These are phyloP conservation scores for Trichoderma koningiopsis DNA, from an alignment of 2,329 filamentous ascomycete species.

Conservation along the genomic window DNA sequence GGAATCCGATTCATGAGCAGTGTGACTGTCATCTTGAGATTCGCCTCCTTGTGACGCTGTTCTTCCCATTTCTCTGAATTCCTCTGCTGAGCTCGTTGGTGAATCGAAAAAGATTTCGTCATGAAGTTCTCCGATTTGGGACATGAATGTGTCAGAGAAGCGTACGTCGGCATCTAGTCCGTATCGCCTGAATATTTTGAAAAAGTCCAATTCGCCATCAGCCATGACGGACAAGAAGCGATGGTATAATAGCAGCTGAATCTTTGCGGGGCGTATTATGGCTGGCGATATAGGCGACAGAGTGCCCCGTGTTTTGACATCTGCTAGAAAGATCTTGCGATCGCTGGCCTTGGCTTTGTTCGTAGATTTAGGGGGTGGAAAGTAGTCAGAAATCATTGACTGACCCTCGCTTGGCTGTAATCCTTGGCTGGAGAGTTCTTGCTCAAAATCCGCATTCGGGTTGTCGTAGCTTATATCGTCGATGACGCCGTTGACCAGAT, in stretches of 20 bases:
- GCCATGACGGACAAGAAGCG: conserved; percentile 78
- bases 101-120: conserved; percentile 63
- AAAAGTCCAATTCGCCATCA: conserved; percentile 68
- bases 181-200: conserved; percentile 71
- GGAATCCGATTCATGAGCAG: conserved; percentile 11
- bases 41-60: conserved; percentile 9
- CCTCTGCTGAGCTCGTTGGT: conserved; percentile 39
- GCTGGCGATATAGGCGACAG: conserved; percentile 65
- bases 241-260: conserved; percentile 91
- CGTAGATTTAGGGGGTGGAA: conserved; percentile 34
- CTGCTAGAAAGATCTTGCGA: conserved; percentile 69
- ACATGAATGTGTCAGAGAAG: conserved; percentile 80
- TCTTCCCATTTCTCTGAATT: not conserved
- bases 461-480: conserved; percentile 80
- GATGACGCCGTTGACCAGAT: conserved; percentile 86
- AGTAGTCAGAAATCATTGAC: conserved; percentile 46
- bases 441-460: conserved; percentile 71
- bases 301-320: conserved; percentile 81
- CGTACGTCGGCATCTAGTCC: conserved; percentile 62
- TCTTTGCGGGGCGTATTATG: conserved; percentile 73
- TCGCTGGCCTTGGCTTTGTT: not conserved
- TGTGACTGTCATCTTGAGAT: conserved; percentile 10
- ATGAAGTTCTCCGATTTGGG: conserved; percentile 70
- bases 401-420: conserved; percentile 38
- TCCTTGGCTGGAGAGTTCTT: conserved; percentile 50